These are phyloP conservation scores for Boletus eberwhitei DNA, from an alignment of 768 basidiomycete genomes.

Conservation along the genomic window DNA sequence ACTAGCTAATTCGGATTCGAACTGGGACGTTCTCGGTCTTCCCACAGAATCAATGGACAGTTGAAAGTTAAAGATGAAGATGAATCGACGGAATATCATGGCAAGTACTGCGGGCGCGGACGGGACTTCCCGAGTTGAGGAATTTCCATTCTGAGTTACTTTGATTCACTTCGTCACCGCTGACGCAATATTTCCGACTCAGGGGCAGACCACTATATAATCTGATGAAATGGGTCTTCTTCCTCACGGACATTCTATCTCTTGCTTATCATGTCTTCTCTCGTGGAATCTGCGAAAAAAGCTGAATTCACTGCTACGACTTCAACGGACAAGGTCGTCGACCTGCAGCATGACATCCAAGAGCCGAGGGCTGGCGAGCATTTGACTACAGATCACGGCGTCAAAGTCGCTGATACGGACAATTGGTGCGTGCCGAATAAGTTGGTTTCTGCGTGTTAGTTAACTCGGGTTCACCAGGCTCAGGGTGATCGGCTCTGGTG, in stretches of 20 bases:
- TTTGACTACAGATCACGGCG: constrained; percentile 63
- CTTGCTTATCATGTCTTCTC: constrained; percentile 11
- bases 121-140: not conserved
- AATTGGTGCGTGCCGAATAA: constrained; percentile 44
- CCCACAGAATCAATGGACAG: no score
- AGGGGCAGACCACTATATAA: constrained; percentile 12
- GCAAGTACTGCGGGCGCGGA: no score
- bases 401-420: constrained; percentile 58
- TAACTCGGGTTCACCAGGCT: constrained; percentile 41
- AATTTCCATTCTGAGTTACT: not conserved
- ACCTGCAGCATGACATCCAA: constrained; percentile 28
- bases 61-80: no score
- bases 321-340: constrained; percentile 19
- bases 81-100: no score
- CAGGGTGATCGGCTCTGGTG: constrained; percentile 42
- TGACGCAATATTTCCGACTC: constrained; percentile 18
- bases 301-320: not conserved
- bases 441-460: not conserved
- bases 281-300: constrained; percentile 15
- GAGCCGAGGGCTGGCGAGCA: constrained; percentile 7
- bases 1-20: no score
- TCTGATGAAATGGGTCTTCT: not conserved
- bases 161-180: constrained; percentile 11
- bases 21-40: no score
- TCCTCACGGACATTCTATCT: not conserved